phyloP scores from a whole-genome alignment of 2,329 filamentous ascomycete species.

The Dothideomycetes sp. region DNA sequence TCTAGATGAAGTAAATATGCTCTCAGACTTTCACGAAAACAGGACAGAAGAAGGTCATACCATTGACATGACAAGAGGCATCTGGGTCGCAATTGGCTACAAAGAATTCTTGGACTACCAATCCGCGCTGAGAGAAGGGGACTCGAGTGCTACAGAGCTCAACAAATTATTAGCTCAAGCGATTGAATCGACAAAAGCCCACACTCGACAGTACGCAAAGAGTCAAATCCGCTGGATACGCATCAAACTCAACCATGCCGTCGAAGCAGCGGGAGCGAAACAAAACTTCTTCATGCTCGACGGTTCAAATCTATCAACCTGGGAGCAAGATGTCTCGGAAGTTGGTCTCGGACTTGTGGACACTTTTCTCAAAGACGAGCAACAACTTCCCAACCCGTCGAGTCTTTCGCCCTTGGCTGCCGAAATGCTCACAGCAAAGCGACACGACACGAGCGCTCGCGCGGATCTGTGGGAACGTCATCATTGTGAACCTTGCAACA shows the following conservation, averaged over 20 bases:
- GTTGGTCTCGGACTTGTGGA: constrained; percentile 55
- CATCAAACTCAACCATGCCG: constrained; percentile 64
- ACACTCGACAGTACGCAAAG: constrained; percentile 80
- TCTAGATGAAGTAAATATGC: constrained; percentile 50
- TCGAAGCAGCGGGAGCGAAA: constrained; percentile 46
- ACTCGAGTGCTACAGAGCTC: constrained; percentile 34
- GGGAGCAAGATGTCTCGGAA: constrained; percentile 53
- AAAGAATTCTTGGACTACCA: constrained; percentile 79
- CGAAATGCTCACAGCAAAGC: constrained; percentile 50
- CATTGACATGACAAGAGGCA: constrained; percentile 69
- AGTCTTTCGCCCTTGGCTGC: constrained; percentile 48
- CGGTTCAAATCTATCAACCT: constrained; percentile 58
- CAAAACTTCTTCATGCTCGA: constrained; percentile 69
- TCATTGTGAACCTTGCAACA: constrained; percentile 63
- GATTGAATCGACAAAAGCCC: constrained; percentile 68
- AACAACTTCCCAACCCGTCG: constrained; percentile 44
- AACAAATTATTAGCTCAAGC: constrained; percentile 49
- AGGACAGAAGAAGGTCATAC: constrained; percentile 31
- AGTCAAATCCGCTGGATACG: constrained; percentile 82
- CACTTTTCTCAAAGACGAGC: constrained; percentile 50
- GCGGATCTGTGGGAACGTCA: constrained; percentile 41
- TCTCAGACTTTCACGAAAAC: constrained; percentile 35
- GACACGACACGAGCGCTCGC: constrained; percentile 34
- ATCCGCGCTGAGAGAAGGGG: constrained; percentile 20
- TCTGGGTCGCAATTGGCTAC: constrained; percentile 95